Evolutionary conservation across 1,139 yeast species (phyloP).

Genomic region (Saccharomyces hybrid): DNA sequence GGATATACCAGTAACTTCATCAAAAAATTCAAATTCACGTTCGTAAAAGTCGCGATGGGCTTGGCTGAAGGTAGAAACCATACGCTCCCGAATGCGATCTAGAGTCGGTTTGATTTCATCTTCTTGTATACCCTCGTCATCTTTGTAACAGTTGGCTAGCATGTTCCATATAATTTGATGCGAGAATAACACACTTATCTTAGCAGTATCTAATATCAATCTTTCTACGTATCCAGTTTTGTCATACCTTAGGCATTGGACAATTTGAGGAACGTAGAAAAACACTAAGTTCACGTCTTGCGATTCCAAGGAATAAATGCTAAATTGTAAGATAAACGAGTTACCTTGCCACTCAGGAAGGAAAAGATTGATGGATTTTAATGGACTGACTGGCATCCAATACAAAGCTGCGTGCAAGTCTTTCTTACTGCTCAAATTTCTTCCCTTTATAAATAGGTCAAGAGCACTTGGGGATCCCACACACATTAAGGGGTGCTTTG

Average conservation of each 20-base stretch:
- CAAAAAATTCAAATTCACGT: conserved; percentile 80
- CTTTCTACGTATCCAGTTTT: conserved; percentile 76
- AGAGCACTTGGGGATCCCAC: conserved; percentile 59
- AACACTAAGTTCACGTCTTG: conserved; percentile 86
- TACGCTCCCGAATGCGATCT: conserved; percentile 61
- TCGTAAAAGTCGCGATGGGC: conserved; percentile 64
- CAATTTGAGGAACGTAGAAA: conserved; percentile 96
- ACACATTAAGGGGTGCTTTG: conserved; percentile 54
- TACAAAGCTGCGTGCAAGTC: conserved; percentile 41
- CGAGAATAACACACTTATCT: conserved; percentile 82
- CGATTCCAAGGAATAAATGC: conserved; percentile 81
- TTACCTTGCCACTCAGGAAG: conserved; percentile 66
- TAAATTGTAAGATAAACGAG: conserved; percentile 70
- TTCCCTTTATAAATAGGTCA: conserved; percentile 44
- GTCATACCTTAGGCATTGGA: conserved; percentile 83
- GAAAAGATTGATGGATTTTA: conserved; percentile 79
- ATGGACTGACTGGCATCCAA: conserved; percentile 75
- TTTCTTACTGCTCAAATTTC: conserved; percentile 24
- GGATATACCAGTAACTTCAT: conserved; percentile 85
- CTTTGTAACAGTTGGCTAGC: conserved; percentile 86
- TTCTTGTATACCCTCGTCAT: conserved; percentile 74
- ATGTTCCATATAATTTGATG: conserved; percentile 98
- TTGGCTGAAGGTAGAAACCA: conserved; percentile 55
- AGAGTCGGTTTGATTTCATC: conserved; percentile 78
- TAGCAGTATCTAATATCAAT: conserved; percentile 86